A percentile compares a stretch with the other conserved stretches of the same genome.
phyloP scores from a whole-genome alignment of 371 early-diverging fungal genomes.

The Rhizopus microsporus region DNA sequence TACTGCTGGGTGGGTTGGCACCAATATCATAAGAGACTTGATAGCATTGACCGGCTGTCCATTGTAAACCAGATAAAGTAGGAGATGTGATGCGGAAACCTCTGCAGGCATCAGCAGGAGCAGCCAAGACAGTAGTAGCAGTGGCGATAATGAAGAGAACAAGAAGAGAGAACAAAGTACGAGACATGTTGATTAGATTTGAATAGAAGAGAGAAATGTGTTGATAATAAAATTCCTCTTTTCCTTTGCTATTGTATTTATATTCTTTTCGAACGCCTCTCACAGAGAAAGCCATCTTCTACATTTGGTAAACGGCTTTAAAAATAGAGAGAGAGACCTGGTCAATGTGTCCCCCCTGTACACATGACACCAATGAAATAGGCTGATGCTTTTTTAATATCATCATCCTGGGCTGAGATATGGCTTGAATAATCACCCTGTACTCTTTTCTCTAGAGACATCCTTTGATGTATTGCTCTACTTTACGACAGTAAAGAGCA shows the following conservation, averaged over 20 bases:
- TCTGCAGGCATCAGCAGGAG: conserved; percentile 21
- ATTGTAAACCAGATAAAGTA: conserved; percentile 20
- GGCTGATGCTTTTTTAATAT: no score
- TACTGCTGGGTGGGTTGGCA: conserved; percentile 18
- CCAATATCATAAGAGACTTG: conserved; percentile 34
- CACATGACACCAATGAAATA: no score
- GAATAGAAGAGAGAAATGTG: not conserved
- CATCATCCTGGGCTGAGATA: no score
- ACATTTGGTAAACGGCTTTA: no score
- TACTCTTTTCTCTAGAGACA: no score
- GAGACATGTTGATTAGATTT: conserved; percentile 4
- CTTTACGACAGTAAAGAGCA: no score
- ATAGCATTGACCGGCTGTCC: conserved; percentile 38
- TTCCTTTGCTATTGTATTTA: not conserved
- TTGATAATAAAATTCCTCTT: not conserved
- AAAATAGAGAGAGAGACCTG: no score
- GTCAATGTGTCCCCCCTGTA: no score
- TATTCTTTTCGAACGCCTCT: no score
- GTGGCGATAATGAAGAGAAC: not conserved
- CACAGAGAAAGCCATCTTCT: no score
- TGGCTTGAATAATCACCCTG: no score
- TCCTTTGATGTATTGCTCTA: no score
- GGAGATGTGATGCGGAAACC: conserved; percentile 42
- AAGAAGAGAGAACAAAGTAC: not conserved
- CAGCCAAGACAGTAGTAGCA: conserved; percentile 17